phyloP scores from a whole-genome alignment of 129 eudicot genomes.

The Escallonia herrerae region DNA sequence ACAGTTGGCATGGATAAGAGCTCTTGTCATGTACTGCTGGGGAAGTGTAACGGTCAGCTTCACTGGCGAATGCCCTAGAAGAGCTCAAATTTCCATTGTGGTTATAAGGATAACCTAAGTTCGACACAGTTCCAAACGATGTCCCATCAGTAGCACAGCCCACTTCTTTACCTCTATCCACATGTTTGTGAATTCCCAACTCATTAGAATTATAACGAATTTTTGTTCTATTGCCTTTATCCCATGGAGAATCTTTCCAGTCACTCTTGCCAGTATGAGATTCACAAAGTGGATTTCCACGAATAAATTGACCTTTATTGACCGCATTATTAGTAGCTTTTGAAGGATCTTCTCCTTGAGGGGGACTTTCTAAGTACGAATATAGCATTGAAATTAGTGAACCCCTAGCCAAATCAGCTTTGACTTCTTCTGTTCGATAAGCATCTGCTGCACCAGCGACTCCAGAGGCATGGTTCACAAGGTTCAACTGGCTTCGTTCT shows the following conservation, averaged over 20 bases:
- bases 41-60: conserved; percentile 3
- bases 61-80: conserved; percentile 8
- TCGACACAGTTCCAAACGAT: conserved; percentile 13
- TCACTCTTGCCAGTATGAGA: conserved; percentile 27
- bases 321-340: conserved; percentile 8
- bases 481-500: conserved; percentile 24
- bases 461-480: conserved; percentile 26
- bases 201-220: conserved; percentile 7
- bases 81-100: conserved; percentile 11
- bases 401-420: conserved; percentile 17
- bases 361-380: conserved; percentile 18
- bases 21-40: conserved; percentile 4
- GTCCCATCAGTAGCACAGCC: conserved; percentile 3
- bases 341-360: conserved; percentile 17
- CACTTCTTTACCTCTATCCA: conserved; percentile 23
- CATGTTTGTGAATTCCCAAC: conserved; percentile 16
- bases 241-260: conserved; percentile 11
- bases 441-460: conserved; percentile 21
- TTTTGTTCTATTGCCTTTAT: conserved; percentile 9
- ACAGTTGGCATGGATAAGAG: neutral
- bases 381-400: conserved; percentile 20
- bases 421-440: conserved; percentile 15
- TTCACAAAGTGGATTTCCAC: conserved; percentile 24
- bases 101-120: conserved; percentile 12
- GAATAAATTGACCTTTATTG: conserved; percentile 12